Conservation (phyloP, 192 early-diverging fungal species). For the Mycoemilia scoparia region DNA sequence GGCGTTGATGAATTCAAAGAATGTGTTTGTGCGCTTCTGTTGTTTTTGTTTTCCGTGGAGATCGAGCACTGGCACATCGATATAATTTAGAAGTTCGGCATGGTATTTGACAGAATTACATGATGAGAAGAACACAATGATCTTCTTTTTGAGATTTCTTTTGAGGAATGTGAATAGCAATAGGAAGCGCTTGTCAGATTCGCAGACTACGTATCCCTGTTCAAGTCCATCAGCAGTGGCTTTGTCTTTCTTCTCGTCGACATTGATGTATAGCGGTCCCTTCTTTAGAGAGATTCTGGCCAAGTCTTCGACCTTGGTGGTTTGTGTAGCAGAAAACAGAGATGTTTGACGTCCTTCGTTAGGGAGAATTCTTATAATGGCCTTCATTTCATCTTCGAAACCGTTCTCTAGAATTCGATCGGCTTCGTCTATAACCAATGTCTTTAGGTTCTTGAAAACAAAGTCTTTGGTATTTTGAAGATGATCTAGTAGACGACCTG, state of each 20-base stretch:
- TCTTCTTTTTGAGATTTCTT: conserved; percentile 90
- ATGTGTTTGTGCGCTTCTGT: conserved; percentile 94
- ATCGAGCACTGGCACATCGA: conserved; percentile 94
- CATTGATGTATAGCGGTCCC: conserved; percentile 96
- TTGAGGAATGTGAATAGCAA: conserved; percentile 97
- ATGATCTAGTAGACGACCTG: conserved; percentile 94
- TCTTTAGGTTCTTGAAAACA: conserved; percentile 84
- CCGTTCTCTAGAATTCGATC: conserved; percentile 97
- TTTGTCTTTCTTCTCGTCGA: conserved; percentile 87
- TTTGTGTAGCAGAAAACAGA: conserved; percentile 98
- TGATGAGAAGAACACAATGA: conserved; percentile 95
- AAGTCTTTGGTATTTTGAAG: conserved; percentile 96
- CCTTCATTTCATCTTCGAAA: conserved; percentile 97
- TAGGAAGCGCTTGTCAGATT: conserved; percentile 81
- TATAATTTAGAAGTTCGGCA: conserved; percentile 94
- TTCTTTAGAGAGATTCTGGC: conserved; percentile 95
- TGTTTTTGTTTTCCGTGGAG: conserved; percentile 97
- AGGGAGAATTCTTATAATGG: conserved; percentile 88
- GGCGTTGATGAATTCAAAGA: conserved; percentile 97
- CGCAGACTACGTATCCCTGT: conserved; percentile 94
- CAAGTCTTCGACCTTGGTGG: conserved; percentile 94
- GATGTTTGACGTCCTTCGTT: conserved; percentile 79
- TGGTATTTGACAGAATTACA: conserved; percentile 98
- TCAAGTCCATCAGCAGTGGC: conserved; percentile 92
- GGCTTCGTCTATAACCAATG: conserved; percentile 90